Base-by-base conservation (phyloP, 2,329 filamentous ascomycete genomes). In the Fusarium sp. region DNA sequence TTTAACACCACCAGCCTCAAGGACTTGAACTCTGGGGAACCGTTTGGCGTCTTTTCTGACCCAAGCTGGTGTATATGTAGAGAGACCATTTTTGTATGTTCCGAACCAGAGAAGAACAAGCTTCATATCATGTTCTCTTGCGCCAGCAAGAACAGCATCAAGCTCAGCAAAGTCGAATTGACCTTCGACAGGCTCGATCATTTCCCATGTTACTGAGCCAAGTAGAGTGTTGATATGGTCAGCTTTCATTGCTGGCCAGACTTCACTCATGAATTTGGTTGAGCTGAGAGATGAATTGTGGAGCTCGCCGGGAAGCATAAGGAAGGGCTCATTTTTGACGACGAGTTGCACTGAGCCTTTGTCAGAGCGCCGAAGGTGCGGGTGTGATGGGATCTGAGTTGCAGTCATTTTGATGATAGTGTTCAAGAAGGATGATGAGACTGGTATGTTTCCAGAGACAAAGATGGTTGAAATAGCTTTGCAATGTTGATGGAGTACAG, bases 51-150 rank as follows among this genome's bases (percentile, higher is more conserved):
- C 79, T 3, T 66, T 71, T 56, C 79, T 81, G 8, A 81, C 78
- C 80, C 80, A 81, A 11, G 44, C 51, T 0, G 80, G 80, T 0
- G 64, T 73, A 51, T 81, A 81, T 7, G 80, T 80, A 8, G 79
- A 81, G 5, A 81, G 75, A 14, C 79, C 78, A 38, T 82, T 82
- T 67, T 82, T 82, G 66, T 79, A 82, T 8, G 77, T 77, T 9
- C 79, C 80, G 34, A 82, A 82, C 80, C 80, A 82, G 1, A 82
- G 76, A 0, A 82, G 70, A 6, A 81, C 78, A 4, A 82, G 74
- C 30, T 78, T 77, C 70, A 82, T 77, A 8, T 63, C 71, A 29
- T 80, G 72, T 29, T 77, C 55, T 4, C 78, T 73, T 2, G 79
- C 79, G 25, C 74, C 78, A 11, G 65, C 32, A 5, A 81, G 73